These are phyloP conservation scores for Adansonia madagascariensis DNA, from an alignment of 441 rosid genomes.

Conservation along the genomic window DNA sequence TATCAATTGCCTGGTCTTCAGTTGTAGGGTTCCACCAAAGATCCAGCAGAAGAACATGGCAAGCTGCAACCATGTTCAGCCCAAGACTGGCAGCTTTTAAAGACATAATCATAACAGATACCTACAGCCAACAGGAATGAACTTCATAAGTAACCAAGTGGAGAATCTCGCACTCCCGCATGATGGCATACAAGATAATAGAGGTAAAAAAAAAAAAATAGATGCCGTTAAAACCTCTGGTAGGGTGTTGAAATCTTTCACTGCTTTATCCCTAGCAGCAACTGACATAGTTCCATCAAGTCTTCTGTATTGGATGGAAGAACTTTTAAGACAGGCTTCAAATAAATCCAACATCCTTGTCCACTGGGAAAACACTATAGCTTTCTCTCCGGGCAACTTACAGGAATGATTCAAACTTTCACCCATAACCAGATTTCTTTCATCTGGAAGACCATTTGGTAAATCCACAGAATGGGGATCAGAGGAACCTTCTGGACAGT, in stretches of 20 bases:
- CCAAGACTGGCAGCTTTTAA: constrained; percentile 97
- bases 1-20: constrained; percentile 93
- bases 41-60: constrained; percentile 80
- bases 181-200: constrained; percentile 2
- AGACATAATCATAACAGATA: constrained; percentile 91
- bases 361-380: constrained; percentile 93
- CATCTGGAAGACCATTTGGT: constrained; percentile 24
- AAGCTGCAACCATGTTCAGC: constrained; percentile 93
- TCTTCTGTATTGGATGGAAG: constrained; percentile 77
- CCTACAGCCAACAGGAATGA: constrained; percentile 44
- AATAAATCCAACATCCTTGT: constrained; percentile 87
- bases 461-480: constrained; percentile 30
- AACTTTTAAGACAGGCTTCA: constrained; percentile 69
- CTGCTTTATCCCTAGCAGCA: constrained; percentile 83
- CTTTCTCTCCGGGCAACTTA: constrained; percentile 66
- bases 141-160: neutral
- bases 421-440: constrained; percentile 23
- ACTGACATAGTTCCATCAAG: constrained; percentile 96
- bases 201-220: neutral
- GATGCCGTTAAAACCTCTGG: constrained; percentile 62
- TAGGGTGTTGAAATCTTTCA: constrained; percentile 77
- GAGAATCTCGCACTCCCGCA: neutral
- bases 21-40: constrained; percentile 99
- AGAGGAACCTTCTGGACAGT: constrained; percentile 35
- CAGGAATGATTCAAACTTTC: constrained; percentile 35